phyloP scores from a whole-genome alignment of 2,329 filamentous ascomycete species.

The Fusarium sp. region DNA sequence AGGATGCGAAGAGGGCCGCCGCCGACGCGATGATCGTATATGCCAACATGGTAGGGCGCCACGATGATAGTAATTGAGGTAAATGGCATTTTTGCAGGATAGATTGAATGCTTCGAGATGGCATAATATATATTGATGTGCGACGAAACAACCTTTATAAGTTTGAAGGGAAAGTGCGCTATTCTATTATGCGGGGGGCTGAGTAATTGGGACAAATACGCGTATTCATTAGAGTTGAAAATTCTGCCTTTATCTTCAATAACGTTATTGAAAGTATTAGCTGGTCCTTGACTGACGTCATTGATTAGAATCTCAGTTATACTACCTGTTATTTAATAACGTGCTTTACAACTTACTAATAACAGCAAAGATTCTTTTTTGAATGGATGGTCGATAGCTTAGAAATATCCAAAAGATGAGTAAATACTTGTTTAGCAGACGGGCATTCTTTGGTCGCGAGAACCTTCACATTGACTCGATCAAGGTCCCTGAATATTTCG shows the following conservation, averaged over 20 bases:
- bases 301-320: too few relatives aligned
- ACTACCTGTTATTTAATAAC: too few relatives aligned
- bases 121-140: fast-evolving
- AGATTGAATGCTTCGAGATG: neutral
- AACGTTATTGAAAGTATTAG: neutral
- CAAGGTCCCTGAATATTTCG: neutral
- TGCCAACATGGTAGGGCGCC: neutral
- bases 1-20: neutral
- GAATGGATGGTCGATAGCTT: neutral
- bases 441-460: neutral
- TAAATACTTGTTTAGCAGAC: neutral
- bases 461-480: neutral
- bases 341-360: neutral
- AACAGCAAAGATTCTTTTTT: too few relatives aligned
- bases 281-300: neutral
- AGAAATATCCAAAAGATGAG: neutral
- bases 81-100: neutral
- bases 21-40: neutral
- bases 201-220: neutral
- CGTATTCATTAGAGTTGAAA: neutral
- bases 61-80: neutral
- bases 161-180: neutral
- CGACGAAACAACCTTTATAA: neutral
- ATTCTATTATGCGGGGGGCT: neutral
- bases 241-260: neutral